A percentile compares a stretch with the other conserved stretches of the same genome.
phyloP scores from a whole-genome alignment of 352 stramenopile genomes.

The Pythium utonaiense region DNA sequence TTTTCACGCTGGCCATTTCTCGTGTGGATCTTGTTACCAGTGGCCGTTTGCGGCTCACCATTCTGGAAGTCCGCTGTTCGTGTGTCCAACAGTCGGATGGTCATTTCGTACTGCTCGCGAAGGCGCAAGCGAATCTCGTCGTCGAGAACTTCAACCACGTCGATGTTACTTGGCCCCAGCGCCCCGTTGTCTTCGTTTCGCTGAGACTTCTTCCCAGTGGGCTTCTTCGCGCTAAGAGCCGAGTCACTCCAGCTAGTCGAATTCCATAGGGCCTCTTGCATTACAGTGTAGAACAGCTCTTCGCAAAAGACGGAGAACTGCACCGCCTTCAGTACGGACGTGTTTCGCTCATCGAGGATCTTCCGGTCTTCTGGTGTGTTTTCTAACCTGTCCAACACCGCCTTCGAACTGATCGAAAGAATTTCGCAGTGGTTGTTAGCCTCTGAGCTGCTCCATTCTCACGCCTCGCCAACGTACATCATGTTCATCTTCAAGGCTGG shows the following conservation, averaged over 20 bases:
- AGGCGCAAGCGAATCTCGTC: slow-evolving; percentile 78
- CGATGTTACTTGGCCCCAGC: slow-evolving; percentile 33
- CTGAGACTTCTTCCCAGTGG: slow-evolving; percentile 33
- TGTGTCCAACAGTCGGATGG: slow-evolving; percentile 67
- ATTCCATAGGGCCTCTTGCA: slow-evolving; percentile 74
- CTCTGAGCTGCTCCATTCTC: too few species aligned
- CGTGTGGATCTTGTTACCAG: not conserved
- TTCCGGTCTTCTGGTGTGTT: slow-evolving; percentile 64
- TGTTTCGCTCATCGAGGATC: slow-evolving; percentile 62
- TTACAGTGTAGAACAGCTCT: slow-evolving; percentile 80
- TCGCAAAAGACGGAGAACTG: slow-evolving; percentile 87
- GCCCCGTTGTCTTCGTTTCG: slow-evolving; percentile 28
- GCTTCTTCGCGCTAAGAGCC: slow-evolving; percentile 45
- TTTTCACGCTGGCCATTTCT: slow-evolving; percentile 2
- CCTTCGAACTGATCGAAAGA: slow-evolving; percentile 37
- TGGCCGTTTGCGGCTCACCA: not conserved
- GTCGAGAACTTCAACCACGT: slow-evolving; percentile 75
- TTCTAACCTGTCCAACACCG: slow-evolving; percentile 49
- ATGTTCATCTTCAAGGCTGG: slow-evolving; percentile 14
- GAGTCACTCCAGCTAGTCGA: slow-evolving; percentile 67
- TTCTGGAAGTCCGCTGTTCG: slow-evolving; percentile 29
- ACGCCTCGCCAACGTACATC: slow-evolving; percentile 7
- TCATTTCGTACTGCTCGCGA: slow-evolving; percentile 69
- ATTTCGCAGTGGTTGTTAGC: not conserved
- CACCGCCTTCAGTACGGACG: slow-evolving; percentile 66